Evolutionary conservation across 768 basidiomycete genomes (phyloP).

Genomic region (Tricholoma matsutake): DNA sequence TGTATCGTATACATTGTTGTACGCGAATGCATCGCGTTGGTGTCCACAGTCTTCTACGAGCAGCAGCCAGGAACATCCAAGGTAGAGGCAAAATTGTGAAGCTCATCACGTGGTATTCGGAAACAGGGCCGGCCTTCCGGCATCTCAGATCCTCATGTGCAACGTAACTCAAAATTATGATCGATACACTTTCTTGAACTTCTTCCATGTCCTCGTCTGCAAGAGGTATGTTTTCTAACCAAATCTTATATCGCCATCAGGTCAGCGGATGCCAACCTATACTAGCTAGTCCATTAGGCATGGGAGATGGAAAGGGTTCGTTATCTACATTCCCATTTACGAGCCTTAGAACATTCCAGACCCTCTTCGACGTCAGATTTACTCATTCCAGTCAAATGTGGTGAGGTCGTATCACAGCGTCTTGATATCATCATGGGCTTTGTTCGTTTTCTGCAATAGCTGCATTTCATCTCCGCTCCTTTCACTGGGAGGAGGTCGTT

Average conservation of each 20-base stretch:
- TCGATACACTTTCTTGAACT: no score
- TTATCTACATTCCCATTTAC: not conserved
- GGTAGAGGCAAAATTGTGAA: not conserved
- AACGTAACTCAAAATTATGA: no score
- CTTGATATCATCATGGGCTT: not conserved
- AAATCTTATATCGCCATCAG: not conserved
- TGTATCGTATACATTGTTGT: slow-evolving; percentile 14
- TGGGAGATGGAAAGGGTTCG: not conserved
- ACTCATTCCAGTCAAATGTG: not conserved
- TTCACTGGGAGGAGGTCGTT: not conserved
- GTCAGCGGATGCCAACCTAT: not conserved
- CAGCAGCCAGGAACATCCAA: slow-evolving; percentile 2
- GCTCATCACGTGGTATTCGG: not conserved
- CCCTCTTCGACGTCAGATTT: not conserved
- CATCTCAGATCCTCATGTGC: no score
- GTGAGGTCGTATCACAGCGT: not conserved
- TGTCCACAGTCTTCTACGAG: slow-evolving; percentile 1
- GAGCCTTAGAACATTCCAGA: not conserved
- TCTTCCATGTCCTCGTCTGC: not conserved
- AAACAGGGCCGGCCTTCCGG: no score
- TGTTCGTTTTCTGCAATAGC: not conserved
- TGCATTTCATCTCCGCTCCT: not conserved
- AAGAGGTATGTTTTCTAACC: not conserved
- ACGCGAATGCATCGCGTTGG: not conserved
- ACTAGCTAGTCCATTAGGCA: not conserved